These are phyloP conservation scores for Pueraria montana DNA, from an alignment of 306 rosid species.

Conservation along the genomic window DNA sequence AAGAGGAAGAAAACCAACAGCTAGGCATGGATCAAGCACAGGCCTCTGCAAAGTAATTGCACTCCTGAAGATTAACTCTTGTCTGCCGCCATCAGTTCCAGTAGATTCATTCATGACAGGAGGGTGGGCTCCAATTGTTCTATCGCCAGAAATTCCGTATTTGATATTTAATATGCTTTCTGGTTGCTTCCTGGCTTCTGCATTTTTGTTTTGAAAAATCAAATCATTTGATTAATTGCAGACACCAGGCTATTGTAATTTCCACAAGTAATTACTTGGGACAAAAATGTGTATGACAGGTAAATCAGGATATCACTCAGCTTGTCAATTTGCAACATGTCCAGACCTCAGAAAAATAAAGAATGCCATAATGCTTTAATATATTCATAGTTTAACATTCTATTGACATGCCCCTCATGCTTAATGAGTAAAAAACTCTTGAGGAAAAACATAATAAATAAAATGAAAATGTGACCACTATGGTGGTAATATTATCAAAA, in stretches of 20 bases:
- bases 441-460: neutral
- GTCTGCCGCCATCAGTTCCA: slow-evolving; percentile 59
- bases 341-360: slow-evolving; percentile 19
- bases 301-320: slow-evolving; percentile 13
- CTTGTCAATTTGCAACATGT: slow-evolving; percentile 30
- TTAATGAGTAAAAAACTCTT: neutral
- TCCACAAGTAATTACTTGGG: slow-evolving; percentile 29
- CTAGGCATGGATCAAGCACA: slow-evolving; percentile 93
- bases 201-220: slow-evolving; percentile 21
- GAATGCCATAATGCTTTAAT: slow-evolving; percentile 15
- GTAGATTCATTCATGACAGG: slow-evolving; percentile 66
- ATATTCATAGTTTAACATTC: slow-evolving; percentile 16
- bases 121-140: slow-evolving; percentile 89
- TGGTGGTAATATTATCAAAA: slow-evolving; percentile 22
- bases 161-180: slow-evolving; percentile 85
- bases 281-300: slow-evolving; percentile 1
- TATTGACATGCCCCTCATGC: slow-evolving; percentile 4
- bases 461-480: slow-evolving; percentile 20
- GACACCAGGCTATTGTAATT: slow-evolving; percentile 42
- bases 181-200: slow-evolving; percentile 63
- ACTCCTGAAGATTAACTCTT: slow-evolving; percentile 84
- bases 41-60: slow-evolving; percentile 90
- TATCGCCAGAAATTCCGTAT: slow-evolving; percentile 87
- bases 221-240: slow-evolving; percentile 36
- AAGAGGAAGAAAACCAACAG: slow-evolving; percentile 98